Conservation (phyloP, 2,329 filamentous ascomycete species). For the Nemania serpens region DNA sequence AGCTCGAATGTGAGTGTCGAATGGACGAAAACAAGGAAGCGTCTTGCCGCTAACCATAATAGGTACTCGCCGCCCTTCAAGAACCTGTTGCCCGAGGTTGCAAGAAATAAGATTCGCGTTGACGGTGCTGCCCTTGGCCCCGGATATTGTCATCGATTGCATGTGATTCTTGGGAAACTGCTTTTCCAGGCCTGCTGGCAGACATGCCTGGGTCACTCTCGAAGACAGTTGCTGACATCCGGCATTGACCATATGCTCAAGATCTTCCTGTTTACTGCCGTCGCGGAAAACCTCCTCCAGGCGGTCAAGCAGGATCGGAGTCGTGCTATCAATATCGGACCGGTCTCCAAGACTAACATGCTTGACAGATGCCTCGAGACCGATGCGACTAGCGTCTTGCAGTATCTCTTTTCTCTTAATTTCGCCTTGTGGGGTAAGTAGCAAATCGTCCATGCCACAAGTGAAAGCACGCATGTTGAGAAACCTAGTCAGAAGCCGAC, state of each 20-base stretch:
- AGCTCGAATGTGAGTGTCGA: slow-evolving; percentile 85
- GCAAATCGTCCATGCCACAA: slow-evolving; percentile 95
- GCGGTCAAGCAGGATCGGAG: slow-evolving; percentile 74
- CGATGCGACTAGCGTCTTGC: slow-evolving; percentile 67
- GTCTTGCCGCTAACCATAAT: slow-evolving; percentile 98
- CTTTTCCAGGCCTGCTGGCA: slow-evolving; percentile 84
- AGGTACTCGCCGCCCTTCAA: slow-evolving; percentile 93
- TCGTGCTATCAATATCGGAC: slow-evolving; percentile 57
- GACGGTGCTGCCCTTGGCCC: slow-evolving; percentile 89
- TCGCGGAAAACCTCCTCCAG: slow-evolving; percentile 90
- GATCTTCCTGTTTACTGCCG: slow-evolving; percentile 83
- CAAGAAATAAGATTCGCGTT: slow-evolving; percentile 98
- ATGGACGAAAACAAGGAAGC: slow-evolving; percentile 89
- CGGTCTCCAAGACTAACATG: slow-evolving; percentile 82
- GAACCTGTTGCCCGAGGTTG: slow-evolving; percentile 93
- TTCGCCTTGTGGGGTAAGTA: slow-evolving; percentile 82
- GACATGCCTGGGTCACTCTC: slow-evolving; percentile 75
- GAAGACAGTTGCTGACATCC: slow-evolving; percentile 73
- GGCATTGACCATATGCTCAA: slow-evolving; percentile 87
- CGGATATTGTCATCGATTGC: slow-evolving; percentile 97
- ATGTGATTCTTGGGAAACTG: slow-evolving; percentile 97
- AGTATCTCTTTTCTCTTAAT: slow-evolving; percentile 70
- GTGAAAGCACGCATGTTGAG: slow-evolving; percentile 94
- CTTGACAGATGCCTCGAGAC: slow-evolving; percentile 78
- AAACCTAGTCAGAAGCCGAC: slow-evolving; percentile 84